Base-by-base conservation (phyloP, 352 stramenopile genomes). In the Albugo laibachii region DNA sequence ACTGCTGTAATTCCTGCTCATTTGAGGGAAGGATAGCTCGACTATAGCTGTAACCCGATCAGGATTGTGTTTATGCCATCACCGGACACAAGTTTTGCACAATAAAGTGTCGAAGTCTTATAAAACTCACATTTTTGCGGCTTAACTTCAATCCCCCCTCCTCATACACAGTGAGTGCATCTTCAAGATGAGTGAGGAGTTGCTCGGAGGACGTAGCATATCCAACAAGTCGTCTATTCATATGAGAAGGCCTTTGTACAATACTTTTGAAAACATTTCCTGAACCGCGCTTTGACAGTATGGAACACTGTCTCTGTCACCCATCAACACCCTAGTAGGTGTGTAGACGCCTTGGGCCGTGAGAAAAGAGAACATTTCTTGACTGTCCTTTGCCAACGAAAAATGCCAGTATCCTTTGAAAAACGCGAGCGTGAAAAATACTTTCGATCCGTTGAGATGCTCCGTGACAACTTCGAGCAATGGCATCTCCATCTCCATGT, bases 1-100 rank as follows among this genome's bases (percentile, higher is more conserved):
- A 65, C 40, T 64, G 54, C n/a, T 61, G 57, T 2, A 68, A 56
- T 0, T 41, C 12, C 11, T 2, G 18, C 20, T 54, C 15, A 8
- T 11, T 12, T 39, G 41, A 24, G 43, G 16, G 5, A 5, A 24
- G n/a, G 52, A n/a, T 5, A 45, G 19, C n/a, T 35, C 16, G 5
- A 55, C 8, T 24, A 34, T 41, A 18, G 16, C n/a, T 4, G 52
- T 42, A 16, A 39, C 11, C 18, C 52, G n/a, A n/a, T n/a, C 31
- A 13, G 42, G 27, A 46, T 55, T 40, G 42, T 54, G 35, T 20
- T 34, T 36, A 54, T 19, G 36, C 49, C 49, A 14, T 41, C 14
- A 16, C 14, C 36, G 14, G 36, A 41, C 16, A 41, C 20, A 24
- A 10, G 38, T 10, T 43, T 43, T 11, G 11, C 11, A 27, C 42